Evolutionary conservation across 495 filamentous ascomycete species (phyloP), one percentile per base, ranked within the genome.

Genomic region (Opeltia flavorubescens): DNA sequence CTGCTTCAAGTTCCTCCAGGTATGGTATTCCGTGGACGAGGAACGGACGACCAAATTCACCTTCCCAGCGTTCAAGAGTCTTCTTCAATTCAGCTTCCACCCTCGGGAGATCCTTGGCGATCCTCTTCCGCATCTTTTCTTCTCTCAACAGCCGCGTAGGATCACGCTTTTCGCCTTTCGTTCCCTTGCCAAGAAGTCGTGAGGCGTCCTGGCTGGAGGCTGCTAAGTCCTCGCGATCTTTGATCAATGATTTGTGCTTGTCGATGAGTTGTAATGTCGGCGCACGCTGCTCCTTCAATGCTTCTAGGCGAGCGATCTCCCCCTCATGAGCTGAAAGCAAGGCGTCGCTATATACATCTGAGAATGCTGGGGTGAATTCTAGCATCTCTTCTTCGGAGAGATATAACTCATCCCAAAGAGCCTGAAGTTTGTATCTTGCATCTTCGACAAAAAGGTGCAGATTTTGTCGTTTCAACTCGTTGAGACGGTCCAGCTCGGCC

Each of bases 371-470:
- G 3, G 88, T 86, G 51, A 96, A 99, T 49, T 95, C 88, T 45
- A 94, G 72, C 84, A 95, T 95, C 61, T 99, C 91, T 55, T 95
- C 89, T 61, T 99, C 91, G 1, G 87, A 94, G 59, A 88, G 86
- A 63, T 87, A 96, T 4, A 99, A 67, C 6, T 75, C 69, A 58
- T 96, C 89, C 91, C 91, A 99, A 2, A 99, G 75, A 55, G 91
- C 89, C 57, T 93, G 87, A 9, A 99, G 73, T 49, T 83, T 83
- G 66, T 72, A 83, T 33, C 93, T 77, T 15, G 89, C 84, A 66
- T 95, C 89, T 55, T 95, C 89, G 20, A 99, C 84, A 55, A 96
- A 96, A 1, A 95, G 63, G 62, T 95, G 87, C 43, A 99, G 67
- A 53, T 96, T 95, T 59, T 96, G 85, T 58, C 81, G 70, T 70